A percentile compares a stretch with the other conserved stretches of the same genome.
These are phyloP conservation scores for Boletus pseudopeckii DNA, from an alignment of 768 basidiomycete species.

Conservation along the genomic window DNA sequence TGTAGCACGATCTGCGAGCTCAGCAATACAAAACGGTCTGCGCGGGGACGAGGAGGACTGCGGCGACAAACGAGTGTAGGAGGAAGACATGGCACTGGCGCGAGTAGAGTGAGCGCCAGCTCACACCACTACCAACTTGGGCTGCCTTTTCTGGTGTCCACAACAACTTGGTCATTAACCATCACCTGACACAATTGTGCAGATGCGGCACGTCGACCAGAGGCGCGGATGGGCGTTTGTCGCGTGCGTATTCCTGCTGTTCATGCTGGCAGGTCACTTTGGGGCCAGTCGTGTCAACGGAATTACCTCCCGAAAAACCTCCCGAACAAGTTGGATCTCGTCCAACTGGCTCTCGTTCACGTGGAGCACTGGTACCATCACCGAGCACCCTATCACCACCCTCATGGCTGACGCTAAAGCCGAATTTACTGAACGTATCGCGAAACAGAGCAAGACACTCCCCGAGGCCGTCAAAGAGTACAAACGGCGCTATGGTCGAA, in stretches of 20 bases:
- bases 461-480: slow-evolving; percentile 81
- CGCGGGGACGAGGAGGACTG: slow-evolving; percentile 17
- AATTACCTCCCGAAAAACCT: background rate
- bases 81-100: slow-evolving; percentile 20
- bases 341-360: slow-evolving; percentile 19
- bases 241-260: slow-evolving; percentile 40
- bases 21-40: slow-evolving; percentile 59
- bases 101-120: slow-evolving; percentile 14
- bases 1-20: slow-evolving; percentile 62
- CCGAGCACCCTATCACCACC: slow-evolving; percentile 74
- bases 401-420: slow-evolving; percentile 82
- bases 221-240: slow-evolving; percentile 41
- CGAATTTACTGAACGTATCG: slow-evolving; percentile 63
- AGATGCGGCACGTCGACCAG: slow-evolving; percentile 18
- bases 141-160: slow-evolving; percentile 21
- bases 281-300: slow-evolving; percentile 32
- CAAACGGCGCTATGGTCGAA: slow-evolving; percentile 64
- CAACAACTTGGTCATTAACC: background rate
- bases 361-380: background rate
- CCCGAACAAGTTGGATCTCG: slow-evolving; percentile 13
- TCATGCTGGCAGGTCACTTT: slow-evolving; percentile 49
- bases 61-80: slow-evolving; percentile 16
- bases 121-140: slow-evolving; percentile 5
- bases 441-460: slow-evolving; percentile 76
- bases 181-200: background rate